A percentile compares a stretch with the other conserved stretches of the same genome.
Evolutionary conservation across 2,329 filamentous ascomycete species (phyloP).

Genomic region (Thielaviopsis cerberus): DNA sequence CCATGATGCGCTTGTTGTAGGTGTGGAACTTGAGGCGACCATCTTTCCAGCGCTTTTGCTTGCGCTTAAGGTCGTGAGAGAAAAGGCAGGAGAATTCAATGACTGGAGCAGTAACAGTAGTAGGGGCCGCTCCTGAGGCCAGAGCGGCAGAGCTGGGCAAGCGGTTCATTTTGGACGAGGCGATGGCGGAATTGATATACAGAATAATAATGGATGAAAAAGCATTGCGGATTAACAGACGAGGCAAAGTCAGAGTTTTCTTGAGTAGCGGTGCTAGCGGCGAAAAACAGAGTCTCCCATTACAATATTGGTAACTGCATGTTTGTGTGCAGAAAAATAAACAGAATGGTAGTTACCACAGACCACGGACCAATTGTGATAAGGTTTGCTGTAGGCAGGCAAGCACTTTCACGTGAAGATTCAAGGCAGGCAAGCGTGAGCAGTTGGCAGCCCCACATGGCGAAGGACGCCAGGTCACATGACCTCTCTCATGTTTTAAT

Average conservation of each 20-base stretch:
- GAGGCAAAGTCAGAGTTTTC: neutral
- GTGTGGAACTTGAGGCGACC: conserved; percentile 72
- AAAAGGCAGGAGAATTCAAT: conserved; percentile 73
- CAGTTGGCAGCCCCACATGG: neutral
- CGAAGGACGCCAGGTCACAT: neutral
- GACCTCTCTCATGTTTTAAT: too few species aligned
- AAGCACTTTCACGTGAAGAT: neutral
- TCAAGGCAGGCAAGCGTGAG: neutral
- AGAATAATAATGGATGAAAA: neutral
- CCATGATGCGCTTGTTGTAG: conserved; percentile 82
- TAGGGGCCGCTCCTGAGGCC: neutral
- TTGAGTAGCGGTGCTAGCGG: too few species aligned
- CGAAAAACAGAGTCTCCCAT: too few species aligned
- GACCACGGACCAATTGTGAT: too few species aligned
- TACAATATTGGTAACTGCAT: neutral
- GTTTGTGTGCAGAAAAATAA: neutral
- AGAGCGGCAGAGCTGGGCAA: neutral
- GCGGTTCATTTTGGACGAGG: neutral
- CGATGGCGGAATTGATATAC: neutral
- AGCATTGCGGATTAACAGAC: neutral
- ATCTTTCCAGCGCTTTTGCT: conserved; percentile 89
- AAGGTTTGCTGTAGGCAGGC: neutral
- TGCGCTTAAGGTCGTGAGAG: conserved; percentile 66
- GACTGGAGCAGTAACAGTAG: conserved; percentile 51
- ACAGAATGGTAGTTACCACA: neutral